These are phyloP conservation scores for Collybiopsis confluens DNA, from an alignment of 768 basidiomycete genomes.

Conservation along the genomic window DNA sequence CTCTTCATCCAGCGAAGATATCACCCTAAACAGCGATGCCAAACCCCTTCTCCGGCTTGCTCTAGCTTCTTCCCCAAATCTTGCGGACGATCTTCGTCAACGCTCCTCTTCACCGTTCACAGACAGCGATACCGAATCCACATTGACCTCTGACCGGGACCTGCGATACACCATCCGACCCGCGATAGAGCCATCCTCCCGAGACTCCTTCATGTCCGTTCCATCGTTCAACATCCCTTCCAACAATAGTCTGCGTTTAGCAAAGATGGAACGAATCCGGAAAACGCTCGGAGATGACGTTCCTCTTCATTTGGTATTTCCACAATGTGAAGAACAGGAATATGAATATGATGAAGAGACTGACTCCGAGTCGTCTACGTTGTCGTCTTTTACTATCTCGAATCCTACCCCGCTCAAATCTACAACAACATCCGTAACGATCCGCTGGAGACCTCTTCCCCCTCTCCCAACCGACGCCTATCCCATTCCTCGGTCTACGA, in stretches of 20 bases:
- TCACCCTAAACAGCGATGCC: not conserved
- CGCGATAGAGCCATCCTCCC: slow-evolving; percentile 15
- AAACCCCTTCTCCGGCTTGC: slow-evolving; percentile 19
- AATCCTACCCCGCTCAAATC: not conserved
- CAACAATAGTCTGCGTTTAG: slow-evolving; percentile 35
- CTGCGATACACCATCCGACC: slow-evolving; percentile 5
- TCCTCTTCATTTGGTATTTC: slow-evolving; percentile 59
- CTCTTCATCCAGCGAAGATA: not conserved
- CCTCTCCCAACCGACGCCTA: not conserved
- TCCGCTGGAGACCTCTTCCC: slow-evolving; percentile 2
- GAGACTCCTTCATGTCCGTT: slow-evolving; percentile 9
- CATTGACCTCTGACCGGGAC: not conserved
- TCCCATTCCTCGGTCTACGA: too few relatives aligned
- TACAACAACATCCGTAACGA: not conserved
- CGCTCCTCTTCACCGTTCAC: not conserved
- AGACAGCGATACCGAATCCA: not conserved
- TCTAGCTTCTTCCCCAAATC: not conserved
- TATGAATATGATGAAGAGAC: not conserved
- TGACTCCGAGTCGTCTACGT: not conserved
- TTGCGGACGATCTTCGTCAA: not conserved
- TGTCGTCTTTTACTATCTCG: too few relatives aligned
- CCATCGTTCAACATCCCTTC: slow-evolving; percentile 31
- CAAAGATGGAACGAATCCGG: slow-evolving; percentile 62
- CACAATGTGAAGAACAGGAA: slow-evolving; percentile 14
- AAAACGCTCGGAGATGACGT: slow-evolving; percentile 61